phyloP scores from a whole-genome alignment of 1,284 basidiomycete genomes.

The Microbotryum scabiosae region DNA sequence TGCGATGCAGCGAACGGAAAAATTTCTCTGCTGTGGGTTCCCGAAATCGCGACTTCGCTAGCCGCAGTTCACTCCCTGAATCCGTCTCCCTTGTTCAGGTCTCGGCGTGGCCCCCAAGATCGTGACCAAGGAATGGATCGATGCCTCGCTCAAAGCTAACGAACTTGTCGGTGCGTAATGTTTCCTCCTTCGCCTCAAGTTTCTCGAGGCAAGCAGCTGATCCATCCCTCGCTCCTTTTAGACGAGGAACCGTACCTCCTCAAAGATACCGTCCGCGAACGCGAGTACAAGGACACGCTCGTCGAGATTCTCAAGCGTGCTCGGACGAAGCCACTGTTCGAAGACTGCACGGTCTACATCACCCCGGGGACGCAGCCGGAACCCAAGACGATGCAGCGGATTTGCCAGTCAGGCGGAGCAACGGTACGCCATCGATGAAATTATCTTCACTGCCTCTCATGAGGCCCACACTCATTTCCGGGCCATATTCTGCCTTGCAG shows the following conservation, averaged over 20 bases:
- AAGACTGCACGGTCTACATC: slow-evolving; percentile 60
- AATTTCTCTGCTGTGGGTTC: slow-evolving; percentile 58
- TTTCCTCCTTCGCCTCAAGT: too few species aligned
- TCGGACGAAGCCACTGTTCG: slow-evolving; percentile 50
- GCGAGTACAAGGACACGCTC: slow-evolving; percentile 57
- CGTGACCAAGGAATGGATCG: slow-evolving; percentile 59
- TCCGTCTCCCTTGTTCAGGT: neutral
- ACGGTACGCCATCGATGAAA: slow-evolving; percentile 2
- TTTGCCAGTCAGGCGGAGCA: slow-evolving; percentile 18
- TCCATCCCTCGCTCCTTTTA: too few species aligned
- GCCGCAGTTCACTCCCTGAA: neutral
- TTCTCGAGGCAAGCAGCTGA: too few species aligned
- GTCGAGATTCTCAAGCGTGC: slow-evolving; percentile 53
- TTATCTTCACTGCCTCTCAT: too few species aligned
- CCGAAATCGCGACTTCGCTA: too few species aligned
- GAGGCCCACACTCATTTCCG: neutral
- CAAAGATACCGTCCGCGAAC: slow-evolving; percentile 54
- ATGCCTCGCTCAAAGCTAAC: slow-evolving; percentile 50
- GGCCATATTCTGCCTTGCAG: neutral
- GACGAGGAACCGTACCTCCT: slow-evolving; percentile 57
- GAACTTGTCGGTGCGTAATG: slow-evolving; percentile 61
- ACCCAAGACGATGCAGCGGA: slow-evolving; percentile 1
- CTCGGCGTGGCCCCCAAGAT: slow-evolving; percentile 54
- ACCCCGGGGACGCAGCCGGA: slow-evolving; percentile 40
- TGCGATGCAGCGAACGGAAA: slow-evolving; percentile 65